Evolutionary conservation across 2,329 filamentous ascomycete genomes (phyloP), one percentile per base, ranked within the genome.

Genomic region (Tolypocladium pustulatum): DNA sequence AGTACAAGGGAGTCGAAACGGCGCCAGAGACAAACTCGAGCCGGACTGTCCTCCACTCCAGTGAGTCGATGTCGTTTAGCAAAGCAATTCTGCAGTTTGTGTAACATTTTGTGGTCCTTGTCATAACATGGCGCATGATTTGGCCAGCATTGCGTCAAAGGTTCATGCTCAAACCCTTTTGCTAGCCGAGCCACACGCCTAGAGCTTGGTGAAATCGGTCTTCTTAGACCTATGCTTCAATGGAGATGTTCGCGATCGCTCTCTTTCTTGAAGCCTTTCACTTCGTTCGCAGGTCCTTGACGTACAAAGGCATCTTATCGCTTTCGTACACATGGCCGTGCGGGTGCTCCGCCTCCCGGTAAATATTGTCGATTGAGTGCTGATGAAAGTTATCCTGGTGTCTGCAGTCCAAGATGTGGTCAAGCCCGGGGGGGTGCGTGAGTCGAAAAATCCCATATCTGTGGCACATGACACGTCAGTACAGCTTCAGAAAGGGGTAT

Each of bases 401-500:
- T 3, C 76, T 85, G 73, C 94, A 99, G 46, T 85, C 81, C 52
- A 96, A 77, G 38, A 99, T 87, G n/a, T 90, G 84, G 62, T 89
- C 85, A 65, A 97, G 81, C 0, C 94, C 94, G 0, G 94, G 93
- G 0, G 94, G 94, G 72, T 97, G 90, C 0, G 94, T 99, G 5
- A 99, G 78, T 38, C 94, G 85, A 74, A 97, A 99, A 30, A 95
- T 88, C 55, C 94, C 94, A 78, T 90, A 93, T 61, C 90, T 93
- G 36, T 0, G 2, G 20, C 17, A 25, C 36, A 17, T 20, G 27
- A 10, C 49, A 34, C 4, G 38, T 59, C 32, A 57, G 55, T 34
- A 34, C 20, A 15, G 20, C 37, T 13, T 43, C 34, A 6, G 22
- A 20, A 30, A 22, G 9, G 8, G 22, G 54, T 1, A 40, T 67